Evolutionary conservation across 345 rosid species (phyloP).

Genomic region (Eucalyptus curtisii): DNA sequence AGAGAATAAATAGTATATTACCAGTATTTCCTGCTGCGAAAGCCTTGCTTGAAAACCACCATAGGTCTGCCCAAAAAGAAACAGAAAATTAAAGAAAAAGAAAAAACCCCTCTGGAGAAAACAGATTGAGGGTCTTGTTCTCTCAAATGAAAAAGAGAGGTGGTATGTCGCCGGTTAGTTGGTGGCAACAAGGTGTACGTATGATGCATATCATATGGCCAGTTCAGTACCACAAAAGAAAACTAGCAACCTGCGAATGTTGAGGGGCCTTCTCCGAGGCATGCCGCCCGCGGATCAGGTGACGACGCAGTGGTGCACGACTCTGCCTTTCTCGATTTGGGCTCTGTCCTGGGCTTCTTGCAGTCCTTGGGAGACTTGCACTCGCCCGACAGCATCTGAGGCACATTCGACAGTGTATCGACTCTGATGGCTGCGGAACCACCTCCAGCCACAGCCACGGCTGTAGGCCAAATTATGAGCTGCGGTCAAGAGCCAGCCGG

Average conservation of each 20-base stretch:
- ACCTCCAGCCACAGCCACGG: slow-evolving; percentile 1
- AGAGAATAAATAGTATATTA: background rate
- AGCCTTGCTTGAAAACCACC: slow-evolving; percentile 85
- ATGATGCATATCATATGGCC: background rate
- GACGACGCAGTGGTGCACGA: slow-evolving; percentile 65
- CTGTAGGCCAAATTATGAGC: background rate
- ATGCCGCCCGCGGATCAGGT: slow-evolving; percentile 76
- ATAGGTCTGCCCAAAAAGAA: slow-evolving; percentile 32
- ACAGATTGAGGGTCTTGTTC: background rate
- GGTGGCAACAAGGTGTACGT: background rate
- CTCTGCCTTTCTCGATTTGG: slow-evolving; percentile 82
- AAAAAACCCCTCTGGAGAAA: background rate
- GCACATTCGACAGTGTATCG: slow-evolving; percentile 57
- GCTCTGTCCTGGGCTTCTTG: slow-evolving; percentile 71
- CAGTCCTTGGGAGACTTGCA: slow-evolving; percentile 42
- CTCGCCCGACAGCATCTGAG: slow-evolving; percentile 67
- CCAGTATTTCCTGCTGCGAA: slow-evolving; percentile 89
- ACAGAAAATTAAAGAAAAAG: background rate
- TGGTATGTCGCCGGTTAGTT: background rate
- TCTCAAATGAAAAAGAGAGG: background rate
- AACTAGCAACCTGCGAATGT: slow-evolving; percentile 43
- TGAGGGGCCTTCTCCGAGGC: slow-evolving; percentile 90
- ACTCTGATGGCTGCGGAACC: slow-evolving; percentile 13
- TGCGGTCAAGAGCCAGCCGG: background rate
- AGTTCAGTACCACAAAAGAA: background rate